Evolutionary conservation across 2,329 filamentous ascomycete species (phyloP), one percentile per base, ranked within the genome.

Genomic region (Tolypocladium tundrense): DNA sequence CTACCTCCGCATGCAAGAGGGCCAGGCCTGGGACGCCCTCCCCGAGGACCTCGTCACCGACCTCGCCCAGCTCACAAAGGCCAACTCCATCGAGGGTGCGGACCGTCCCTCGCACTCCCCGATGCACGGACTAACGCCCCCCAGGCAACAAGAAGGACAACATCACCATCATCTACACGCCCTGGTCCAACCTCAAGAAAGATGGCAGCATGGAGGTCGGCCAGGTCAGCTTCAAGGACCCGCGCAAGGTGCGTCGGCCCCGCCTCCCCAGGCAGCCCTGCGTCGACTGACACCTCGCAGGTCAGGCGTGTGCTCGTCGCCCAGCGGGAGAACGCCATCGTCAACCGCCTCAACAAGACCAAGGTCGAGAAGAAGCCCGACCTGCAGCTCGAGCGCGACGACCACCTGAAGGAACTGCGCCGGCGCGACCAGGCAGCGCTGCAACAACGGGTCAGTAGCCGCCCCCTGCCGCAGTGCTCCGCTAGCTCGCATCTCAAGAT

Each of bases 341-440:
- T 99, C 76, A 99, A 99, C 76, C 86, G 94, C n/a, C 83, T 99
- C 63, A 97, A 97, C 78, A 99, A 97, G 81, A 99, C 94, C 41
- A 91, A 88, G 65, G 84, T 89, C 40, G 93, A 97, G 76, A 90
- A 87, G 72, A 90, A 87, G 70, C 91, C 93, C 0, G 90, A 97
- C 69, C 76, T 99, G 14, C 79, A 81, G 59, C 84, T 87, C 69
- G 92, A 97, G 76, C 89, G 87, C 69, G 91, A 96, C 57, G 88
- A 90, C 54, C 82, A 84, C 48, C 74, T 88, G 60, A 85, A 84
- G 65, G 85, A 88, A 73, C 76, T 93, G 64, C 80, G 91, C 62
- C 87, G 85, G 70, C 81, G 78, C 59, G 91, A 96, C 56, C 83
- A 87, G 67, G 82, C 83, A 16, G 77, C 79, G 1, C 75, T 77